Base-by-base conservation (phyloP, 2,329 filamentous ascomycete genomes). In the Penicillium crustosum region DNA sequence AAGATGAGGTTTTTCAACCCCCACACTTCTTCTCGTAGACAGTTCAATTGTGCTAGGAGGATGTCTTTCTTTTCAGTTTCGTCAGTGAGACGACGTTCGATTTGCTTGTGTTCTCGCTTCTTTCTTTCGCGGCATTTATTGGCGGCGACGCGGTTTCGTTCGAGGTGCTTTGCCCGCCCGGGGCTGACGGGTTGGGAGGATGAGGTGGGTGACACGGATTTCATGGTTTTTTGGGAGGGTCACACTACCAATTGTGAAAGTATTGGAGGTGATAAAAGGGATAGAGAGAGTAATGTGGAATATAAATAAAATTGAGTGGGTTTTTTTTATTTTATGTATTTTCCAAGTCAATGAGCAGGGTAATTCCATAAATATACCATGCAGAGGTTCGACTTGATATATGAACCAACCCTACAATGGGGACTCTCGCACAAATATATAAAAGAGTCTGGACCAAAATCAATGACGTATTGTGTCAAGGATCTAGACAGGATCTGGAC, bases 131-230 rank as follows among this genome's bases (percentile, higher is more conserved):
- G 61, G 42, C 64, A 67, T 51, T 67, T 67, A 53, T 62, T 67
- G 21, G 65, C 65, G 25, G 65, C 64, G 41, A 67, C 53, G 19
- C 65, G 63, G 51, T 67, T 67, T 33, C 65, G 60, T 55, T 67
- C 65, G 36, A 67, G 62, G 39, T 67, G 65, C 35, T 47, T 61
- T 10, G 64, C 61, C 6, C 53, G 53, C 48, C 49, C 39, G 31
- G 53, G 53, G 39, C 31, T 55, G 9, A 55, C 23, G 21, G 29
- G 8, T 15, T 31, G 25, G 19, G 53, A 23, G 31, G 19, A 3
- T 19, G 44, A 33, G 27, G 31, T 38, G 29, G 36, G 12, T 15
- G 53, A 50, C 33, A 21, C 38, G n/a, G 53, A 17, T 36, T 51
- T 55, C 53, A 55, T 55, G 4, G 12, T 17, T 25, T 19, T 19